A percentile compares a stretch with the other conserved stretches of the same genome.
These are phyloP conservation scores for Martiniozyma abietophila DNA, from an alignment of 805 yeast genomes.

Conservation along the genomic window DNA sequence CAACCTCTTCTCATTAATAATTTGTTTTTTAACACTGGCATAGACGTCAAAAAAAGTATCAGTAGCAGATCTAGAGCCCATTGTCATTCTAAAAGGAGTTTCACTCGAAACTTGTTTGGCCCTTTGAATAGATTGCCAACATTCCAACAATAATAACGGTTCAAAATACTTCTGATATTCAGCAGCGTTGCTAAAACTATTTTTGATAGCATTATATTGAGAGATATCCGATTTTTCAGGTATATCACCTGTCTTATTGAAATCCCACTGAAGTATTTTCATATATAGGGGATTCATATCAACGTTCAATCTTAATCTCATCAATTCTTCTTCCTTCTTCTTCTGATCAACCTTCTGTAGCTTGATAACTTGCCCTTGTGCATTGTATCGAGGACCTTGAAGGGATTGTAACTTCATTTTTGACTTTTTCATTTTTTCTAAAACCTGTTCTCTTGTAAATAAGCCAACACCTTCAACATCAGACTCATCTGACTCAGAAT, in stretches of 20 bases:
- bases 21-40: slow-evolving; percentile 52
- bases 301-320: slow-evolving; percentile 72
- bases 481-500: slow-evolving; percentile 26
- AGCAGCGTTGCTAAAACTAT: slow-evolving; percentile 44
- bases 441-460: slow-evolving; percentile 34
- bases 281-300: slow-evolving; percentile 68
- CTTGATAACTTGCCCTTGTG: slow-evolving; percentile 15
- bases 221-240: slow-evolving; percentile 37
- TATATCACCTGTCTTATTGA: slow-evolving; percentile 40
- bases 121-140: slow-evolving; percentile 84
- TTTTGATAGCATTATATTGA: slow-evolving; percentile 40
- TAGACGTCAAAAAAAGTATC: slow-evolving; percentile 85
- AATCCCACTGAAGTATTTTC: slow-evolving; percentile 70
- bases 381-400: slow-evolving; percentile 16
- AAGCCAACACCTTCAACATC: slow-evolving; percentile 31
- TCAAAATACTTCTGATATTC: slow-evolving; percentile 65
- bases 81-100: slow-evolving; percentile 51
- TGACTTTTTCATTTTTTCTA: slow-evolving; percentile 20
- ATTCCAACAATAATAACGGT: slow-evolving; percentile 78
- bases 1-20: slow-evolving; percentile 42
- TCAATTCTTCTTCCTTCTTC: slow-evolving; percentile 59
- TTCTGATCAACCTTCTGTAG: slow-evolving; percentile 23
- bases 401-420: slow-evolving; percentile 22
- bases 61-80: slow-evolving; percentile 75
- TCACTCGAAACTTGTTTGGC: slow-evolving; percentile 54